phyloP scores from a whole-genome alignment of 2,329 filamentous ascomycete species.

The Exophiala dermatitidis region DNA sequence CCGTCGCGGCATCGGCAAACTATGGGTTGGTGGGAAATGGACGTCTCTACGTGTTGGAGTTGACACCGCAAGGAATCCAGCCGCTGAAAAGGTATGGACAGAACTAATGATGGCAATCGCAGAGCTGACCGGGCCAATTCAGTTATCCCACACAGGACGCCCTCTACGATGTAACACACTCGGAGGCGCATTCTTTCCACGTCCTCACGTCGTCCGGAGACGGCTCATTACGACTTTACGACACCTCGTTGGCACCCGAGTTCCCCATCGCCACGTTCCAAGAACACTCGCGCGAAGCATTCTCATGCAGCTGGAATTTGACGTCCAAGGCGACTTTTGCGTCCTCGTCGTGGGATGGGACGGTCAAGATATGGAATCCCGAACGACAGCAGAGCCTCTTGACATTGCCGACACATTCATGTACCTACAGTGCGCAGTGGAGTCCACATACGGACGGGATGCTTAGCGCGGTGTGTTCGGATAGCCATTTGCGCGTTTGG shows the following conservation, averaged over 20 bases:
- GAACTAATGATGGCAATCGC: no score
- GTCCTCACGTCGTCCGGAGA: conserved; percentile 83
- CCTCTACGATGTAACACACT: conserved; percentile 91
- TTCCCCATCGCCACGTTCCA: conserved; percentile 89
- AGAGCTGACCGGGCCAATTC: conserved; percentile 4
- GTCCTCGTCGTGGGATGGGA: conserved; percentile 92
- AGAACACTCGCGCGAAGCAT: conserved; percentile 89
- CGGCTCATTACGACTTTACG: conserved; percentile 90
- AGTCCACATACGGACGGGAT: conserved; percentile 80
- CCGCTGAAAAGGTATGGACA: conserved; percentile 66
- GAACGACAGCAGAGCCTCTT: conserved; percentile 63
- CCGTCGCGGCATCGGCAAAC: conserved; percentile 84
- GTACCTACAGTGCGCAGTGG: conserved; percentile 89
- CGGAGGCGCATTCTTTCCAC: conserved; percentile 93
- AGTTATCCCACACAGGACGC: conserved; percentile 97
- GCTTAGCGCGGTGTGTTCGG: conserved; percentile 78
- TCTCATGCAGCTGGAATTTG: conserved; percentile 87
- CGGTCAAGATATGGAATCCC: conserved; percentile 91
- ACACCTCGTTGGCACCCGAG: conserved; percentile 63
- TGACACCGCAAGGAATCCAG: conserved; percentile 76
- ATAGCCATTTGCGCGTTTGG: conserved; percentile 83
- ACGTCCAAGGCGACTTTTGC: conserved; percentile 85
- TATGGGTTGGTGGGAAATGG: conserved; percentile 97
- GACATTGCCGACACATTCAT: conserved; percentile 84
- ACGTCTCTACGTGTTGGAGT: conserved; percentile 71